Percentiles rank a stretch among this genome's conserved stretches.
Evolutionary conservation across 495 filamentous ascomycete genomes (phyloP).

Genomic region (Aspergillus kassunensis): DNA sequence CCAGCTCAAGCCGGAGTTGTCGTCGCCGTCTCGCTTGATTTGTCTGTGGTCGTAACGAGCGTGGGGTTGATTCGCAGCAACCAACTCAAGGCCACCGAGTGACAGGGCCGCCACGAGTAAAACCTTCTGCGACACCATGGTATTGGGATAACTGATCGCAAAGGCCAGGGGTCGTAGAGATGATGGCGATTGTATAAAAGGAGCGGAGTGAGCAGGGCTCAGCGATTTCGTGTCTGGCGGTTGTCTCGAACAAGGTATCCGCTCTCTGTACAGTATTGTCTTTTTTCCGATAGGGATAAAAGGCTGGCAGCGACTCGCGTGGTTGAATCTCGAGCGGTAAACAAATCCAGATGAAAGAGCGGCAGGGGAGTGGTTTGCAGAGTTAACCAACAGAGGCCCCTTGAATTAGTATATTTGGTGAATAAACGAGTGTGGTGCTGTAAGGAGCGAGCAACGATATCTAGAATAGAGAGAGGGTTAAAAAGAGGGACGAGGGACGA

Average conservation of each 20-base stretch:
- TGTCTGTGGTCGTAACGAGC: conserved; percentile 35
- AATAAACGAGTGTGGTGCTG: conserved; percentile 32
- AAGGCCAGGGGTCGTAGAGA: conserved; percentile 11
- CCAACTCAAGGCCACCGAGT: conserved; percentile 34
- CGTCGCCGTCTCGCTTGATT: conserved; percentile 34
- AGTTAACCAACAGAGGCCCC: conserved; percentile 26
- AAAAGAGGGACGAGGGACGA: conserved; percentile 11
- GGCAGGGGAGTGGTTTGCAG: conserved; percentile 30
- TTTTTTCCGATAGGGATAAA: conserved; percentile 6
- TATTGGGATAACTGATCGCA: conserved; percentile 20
- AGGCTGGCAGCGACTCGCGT: conserved; percentile 9
- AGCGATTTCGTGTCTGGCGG: conserved; percentile 13
- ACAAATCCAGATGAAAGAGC: conserved; percentile 30
- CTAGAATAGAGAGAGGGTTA: conserved; percentile 17
- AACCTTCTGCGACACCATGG: conserved; percentile 29
- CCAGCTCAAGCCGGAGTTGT: not conserved
- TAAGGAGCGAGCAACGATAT: conserved; percentile 41
- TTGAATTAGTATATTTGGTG: conserved; percentile 10
- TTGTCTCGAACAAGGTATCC: not conserved
- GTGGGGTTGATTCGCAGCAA: conserved; percentile 38
- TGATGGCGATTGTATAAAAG: conserved; percentile 11
- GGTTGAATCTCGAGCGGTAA: conserved; percentile 12
- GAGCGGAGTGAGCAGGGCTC: conserved; percentile 27
- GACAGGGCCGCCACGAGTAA: conserved; percentile 32
- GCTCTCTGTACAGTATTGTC: not conserved